A percentile compares a stretch with the other conserved stretches of the same genome.
Conservation (phyloP, 208 protist species). For the Crithidia mellificae region DNA sequence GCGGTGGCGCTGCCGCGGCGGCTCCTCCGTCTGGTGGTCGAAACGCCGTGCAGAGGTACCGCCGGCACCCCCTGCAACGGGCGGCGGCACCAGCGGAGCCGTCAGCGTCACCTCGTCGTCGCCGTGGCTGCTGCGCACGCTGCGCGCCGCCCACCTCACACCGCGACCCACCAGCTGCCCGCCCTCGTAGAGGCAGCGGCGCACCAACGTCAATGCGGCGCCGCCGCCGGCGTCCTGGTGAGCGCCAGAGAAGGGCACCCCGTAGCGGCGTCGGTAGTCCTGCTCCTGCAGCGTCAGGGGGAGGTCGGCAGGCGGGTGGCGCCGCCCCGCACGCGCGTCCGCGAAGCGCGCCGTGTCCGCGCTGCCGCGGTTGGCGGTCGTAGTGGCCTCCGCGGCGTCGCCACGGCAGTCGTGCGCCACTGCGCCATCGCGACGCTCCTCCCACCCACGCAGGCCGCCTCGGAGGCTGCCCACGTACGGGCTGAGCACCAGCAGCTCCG, state of each 20-base stretch:
- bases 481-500: conserved; percentile 42
- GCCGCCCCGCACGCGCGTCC: background rate
- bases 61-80: too few relatives aligned
- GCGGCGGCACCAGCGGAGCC: too few relatives aligned
- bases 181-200: conserved; percentile 21
- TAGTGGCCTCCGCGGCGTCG: background rate
- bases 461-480: conserved; percentile 12
- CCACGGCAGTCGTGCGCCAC: background rate
- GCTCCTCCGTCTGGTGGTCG: too few relatives aligned
- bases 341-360: background rate
- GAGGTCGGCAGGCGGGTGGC: background rate
- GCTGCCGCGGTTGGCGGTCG: background rate
- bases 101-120: conserved; percentile 12
- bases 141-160: conserved; percentile 8
- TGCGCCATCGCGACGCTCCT: background rate
- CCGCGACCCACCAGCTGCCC: conserved; percentile 10
- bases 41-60: too few relatives aligned
- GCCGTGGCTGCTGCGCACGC: background rate
- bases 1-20: conserved; percentile 21
- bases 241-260: background rate
- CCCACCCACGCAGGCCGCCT: background rate
- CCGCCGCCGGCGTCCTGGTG: conserved; percentile 3
- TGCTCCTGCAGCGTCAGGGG: conserved; percentile 35
- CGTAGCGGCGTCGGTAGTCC: conserved; percentile 24
- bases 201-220: conserved; percentile 6